A percentile compares a stretch with the other conserved stretches of the same genome.
These are phyloP conservation scores for Coemansia sp. DNA, from an alignment of 192 early-diverging fungal genomes.

Conservation along the genomic window DNA sequence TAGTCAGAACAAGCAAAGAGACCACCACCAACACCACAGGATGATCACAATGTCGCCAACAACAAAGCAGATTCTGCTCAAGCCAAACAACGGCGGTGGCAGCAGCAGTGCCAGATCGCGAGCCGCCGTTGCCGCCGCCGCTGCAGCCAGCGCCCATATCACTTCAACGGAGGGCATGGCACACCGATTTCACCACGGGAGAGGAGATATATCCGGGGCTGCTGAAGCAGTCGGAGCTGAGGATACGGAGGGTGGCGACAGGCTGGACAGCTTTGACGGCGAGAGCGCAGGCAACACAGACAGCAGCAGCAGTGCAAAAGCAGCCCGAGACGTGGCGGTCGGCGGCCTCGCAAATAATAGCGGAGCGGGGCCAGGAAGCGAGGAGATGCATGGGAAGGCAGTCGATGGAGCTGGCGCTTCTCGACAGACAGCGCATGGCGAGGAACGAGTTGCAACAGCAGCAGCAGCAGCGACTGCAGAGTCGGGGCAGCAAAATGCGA, in stretches of 20 bases:
- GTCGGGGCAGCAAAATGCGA: neutral
- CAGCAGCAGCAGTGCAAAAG: neutral
- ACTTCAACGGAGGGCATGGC: slow-evolving; percentile 17
- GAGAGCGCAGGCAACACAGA: slow-evolving; percentile 2
- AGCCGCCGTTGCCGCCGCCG: slow-evolving; percentile 30
- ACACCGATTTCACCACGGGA: slow-evolving; percentile 8
- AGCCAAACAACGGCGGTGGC: neutral
- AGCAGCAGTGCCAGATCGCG: slow-evolving; percentile 14
- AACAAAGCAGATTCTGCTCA: slow-evolving; percentile 6
- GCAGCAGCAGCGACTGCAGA: neutral
- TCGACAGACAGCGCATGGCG: neutral
- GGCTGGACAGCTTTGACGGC: neutral
- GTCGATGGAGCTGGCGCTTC: neutral
- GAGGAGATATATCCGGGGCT: slow-evolving; percentile 7
- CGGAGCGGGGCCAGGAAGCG: neutral
- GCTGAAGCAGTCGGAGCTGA: slow-evolving; percentile 14
- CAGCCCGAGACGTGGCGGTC: slow-evolving; percentile 3
- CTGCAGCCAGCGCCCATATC: slow-evolving; percentile 34
- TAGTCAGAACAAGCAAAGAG: slow-evolving; percentile 6
- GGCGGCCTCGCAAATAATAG: slow-evolving; percentile 9
- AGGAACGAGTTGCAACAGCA: neutral
- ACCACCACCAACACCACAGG: slow-evolving; percentile 2
- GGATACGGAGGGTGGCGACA: neutral
- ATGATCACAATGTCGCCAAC: slow-evolving; percentile 17
- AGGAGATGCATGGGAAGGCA: neutral